These are phyloP conservation scores for Apiotrichum sp. DNA, from an alignment of 1,284 basidiomycete genomes.

Conservation along the genomic window DNA sequence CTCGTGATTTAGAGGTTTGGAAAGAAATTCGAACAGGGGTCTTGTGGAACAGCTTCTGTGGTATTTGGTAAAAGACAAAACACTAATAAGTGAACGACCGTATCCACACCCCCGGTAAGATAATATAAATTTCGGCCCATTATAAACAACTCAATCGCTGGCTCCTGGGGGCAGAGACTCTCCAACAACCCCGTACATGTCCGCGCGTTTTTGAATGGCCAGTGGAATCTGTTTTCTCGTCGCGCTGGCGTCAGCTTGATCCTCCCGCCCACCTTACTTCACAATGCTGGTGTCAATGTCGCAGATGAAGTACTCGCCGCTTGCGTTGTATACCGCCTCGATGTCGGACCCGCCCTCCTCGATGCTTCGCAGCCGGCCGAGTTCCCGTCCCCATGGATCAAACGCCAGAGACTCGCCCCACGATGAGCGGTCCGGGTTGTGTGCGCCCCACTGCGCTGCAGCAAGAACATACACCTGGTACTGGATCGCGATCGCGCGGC, in stretches of 20 bases:
- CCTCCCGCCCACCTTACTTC: slow-evolving; percentile 15
- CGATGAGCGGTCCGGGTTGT: slow-evolving; percentile 26
- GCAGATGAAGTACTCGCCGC: slow-evolving; percentile 35
- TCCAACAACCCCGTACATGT: slow-evolving; percentile 31
- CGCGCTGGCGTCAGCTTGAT: slow-evolving; percentile 15
- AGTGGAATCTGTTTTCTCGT: slow-evolving; percentile 38
- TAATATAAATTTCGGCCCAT: too few relatives aligned
- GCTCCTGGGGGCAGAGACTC: neutral
- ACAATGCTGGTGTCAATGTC: slow-evolving; percentile 25
- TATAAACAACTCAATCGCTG: neutral
- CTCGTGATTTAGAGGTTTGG: neutral
- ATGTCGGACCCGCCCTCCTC: slow-evolving; percentile 23
- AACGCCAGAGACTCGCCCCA: slow-evolving; percentile 43
- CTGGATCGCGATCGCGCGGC: slow-evolving; percentile 37
- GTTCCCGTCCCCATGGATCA: slow-evolving; percentile 33
- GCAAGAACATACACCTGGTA: slow-evolving; percentile 43
- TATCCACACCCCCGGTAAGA: neutral
- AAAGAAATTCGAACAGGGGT: slow-evolving; percentile 1
- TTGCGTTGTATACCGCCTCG: slow-evolving; percentile 20
- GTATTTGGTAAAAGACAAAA: slow-evolving; percentile 5
- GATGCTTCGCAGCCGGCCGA: slow-evolving; percentile 33
- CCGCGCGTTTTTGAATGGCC: slow-evolving; percentile 35
- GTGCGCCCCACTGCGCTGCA: slow-evolving; percentile 38
- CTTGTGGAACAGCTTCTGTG: slow-evolving; percentile 1
- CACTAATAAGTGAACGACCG: neutral